These are phyloP conservation scores for Dicorynia guianensis DNA, from an alignment of 306 rosid genomes.

Conservation along the genomic window DNA sequence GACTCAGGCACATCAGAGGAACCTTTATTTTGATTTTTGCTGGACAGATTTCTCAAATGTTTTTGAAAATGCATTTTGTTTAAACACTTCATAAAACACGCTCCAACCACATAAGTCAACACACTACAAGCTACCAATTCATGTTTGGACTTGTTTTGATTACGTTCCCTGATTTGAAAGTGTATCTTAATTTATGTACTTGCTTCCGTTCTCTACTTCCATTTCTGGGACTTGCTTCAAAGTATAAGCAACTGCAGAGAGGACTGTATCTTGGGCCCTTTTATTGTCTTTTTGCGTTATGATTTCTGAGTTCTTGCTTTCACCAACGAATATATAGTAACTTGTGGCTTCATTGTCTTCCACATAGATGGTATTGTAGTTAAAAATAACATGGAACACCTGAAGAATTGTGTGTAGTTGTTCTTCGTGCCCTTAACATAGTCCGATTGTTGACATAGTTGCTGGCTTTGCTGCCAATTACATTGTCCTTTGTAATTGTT, in stretches of 20 bases:
- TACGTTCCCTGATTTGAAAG: background rate
- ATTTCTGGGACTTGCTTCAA: background rate
- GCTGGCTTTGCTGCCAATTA: no score
- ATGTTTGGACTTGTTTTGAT: background rate
- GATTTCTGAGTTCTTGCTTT: background rate
- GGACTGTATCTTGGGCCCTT: background rate
- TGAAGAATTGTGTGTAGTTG: background rate
- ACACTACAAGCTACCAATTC: background rate
- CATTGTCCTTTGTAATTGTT: background rate
- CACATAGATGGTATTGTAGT: background rate
- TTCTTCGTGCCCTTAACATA: background rate
- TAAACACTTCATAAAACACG: no score
- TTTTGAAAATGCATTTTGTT: no score
- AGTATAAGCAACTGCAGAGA: background rate
- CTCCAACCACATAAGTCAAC: background rate
- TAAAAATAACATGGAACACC: background rate
- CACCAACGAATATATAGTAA: background rate
- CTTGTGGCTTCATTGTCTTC: background rate
- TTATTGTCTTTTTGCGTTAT: background rate
- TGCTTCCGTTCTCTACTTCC: background rate
- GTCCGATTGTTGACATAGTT: background rate
- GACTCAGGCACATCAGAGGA: no score
- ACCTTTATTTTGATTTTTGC: no score
- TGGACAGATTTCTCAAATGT: no score
- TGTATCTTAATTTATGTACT: background rate